These are phyloP conservation scores for Cyclostephanos tholiformis DNA, from an alignment of 108 stramenopile genomes.

Conservation along the genomic window DNA sequence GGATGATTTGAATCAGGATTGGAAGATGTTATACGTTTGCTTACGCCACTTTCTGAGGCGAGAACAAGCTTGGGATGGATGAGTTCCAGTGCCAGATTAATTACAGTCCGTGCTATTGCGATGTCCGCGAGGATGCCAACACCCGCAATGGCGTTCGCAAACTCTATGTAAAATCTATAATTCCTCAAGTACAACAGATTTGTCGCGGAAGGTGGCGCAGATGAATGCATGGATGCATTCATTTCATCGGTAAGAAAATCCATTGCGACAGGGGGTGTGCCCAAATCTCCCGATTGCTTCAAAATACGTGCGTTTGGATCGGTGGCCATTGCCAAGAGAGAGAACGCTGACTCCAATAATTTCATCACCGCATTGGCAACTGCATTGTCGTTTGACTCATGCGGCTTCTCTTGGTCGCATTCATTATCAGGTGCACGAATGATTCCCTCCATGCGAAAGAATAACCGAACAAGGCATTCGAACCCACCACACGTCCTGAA, in stretches of 20 bases:
- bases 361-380: constrained; percentile 38
- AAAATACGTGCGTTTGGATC: constrained; percentile 53
- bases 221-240: constrained; percentile 45
- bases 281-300: constrained; percentile 30
- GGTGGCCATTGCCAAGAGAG: constrained; percentile 62
- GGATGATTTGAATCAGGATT: constrained; percentile 26
- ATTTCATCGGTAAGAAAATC: constrained; percentile 39
- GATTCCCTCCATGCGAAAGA: constrained; percentile 61
- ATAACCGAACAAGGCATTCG: constrained; percentile 53
- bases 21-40: constrained; percentile 21
- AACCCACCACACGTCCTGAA: constrained; percentile 79
- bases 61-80: constrained; percentile 68
- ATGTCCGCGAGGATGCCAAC: constrained; percentile 57
- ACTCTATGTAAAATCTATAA: constrained; percentile 75
- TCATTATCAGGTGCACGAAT: background rate
- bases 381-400: constrained; percentile 19
- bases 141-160: constrained; percentile 66
- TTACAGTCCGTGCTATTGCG: constrained; percentile 46
- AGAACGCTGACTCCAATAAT: constrained; percentile 55
- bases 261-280: constrained; percentile 25
- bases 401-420: constrained; percentile 14
- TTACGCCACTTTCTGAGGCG: constrained; percentile 35
- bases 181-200: constrained; percentile 70
- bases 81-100: constrained; percentile 71
- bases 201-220: constrained; percentile 36